Percentiles rank a stretch among this genome's conserved stretches.
Evolutionary conservation across 768 basidiomycete genomes (phyloP).

Genomic region (Kwoniella bestiolae): DNA sequence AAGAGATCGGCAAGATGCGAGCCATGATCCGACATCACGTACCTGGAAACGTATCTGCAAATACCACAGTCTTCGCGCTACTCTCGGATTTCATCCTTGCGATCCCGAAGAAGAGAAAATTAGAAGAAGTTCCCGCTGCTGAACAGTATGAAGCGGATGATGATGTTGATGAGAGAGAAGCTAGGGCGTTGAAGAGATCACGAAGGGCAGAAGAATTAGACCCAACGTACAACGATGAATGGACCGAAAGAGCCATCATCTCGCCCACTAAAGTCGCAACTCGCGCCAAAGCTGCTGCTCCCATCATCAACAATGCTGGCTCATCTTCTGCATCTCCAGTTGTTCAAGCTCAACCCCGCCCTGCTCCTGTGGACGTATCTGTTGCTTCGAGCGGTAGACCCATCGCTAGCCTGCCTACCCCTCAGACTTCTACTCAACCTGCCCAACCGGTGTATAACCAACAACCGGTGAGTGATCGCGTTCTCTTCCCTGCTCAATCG

Average conservation of each 20-base stretch:
- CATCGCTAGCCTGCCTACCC: slow-evolving; percentile 8
- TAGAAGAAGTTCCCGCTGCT: slow-evolving; percentile 31
- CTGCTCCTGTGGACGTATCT: slow-evolving; percentile 14
- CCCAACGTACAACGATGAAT: slow-evolving; percentile 30
- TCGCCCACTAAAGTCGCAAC: not conserved
- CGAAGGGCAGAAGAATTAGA: slow-evolving; percentile 30
- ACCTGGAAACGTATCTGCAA: slow-evolving; percentile 71
- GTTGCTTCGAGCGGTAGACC: not conserved
- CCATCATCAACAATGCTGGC: not conserved
- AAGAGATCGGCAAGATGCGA: slow-evolving; percentile 67
- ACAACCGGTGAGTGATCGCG: slow-evolving; percentile 1
- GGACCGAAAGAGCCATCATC: slow-evolving; percentile 12
- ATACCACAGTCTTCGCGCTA: slow-evolving; percentile 63
- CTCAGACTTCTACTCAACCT: slow-evolving; percentile 6
- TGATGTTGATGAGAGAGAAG: slow-evolving; percentile 27
- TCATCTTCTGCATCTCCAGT: not conserved
- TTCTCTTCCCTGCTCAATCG: too few species aligned
- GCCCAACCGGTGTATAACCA: slow-evolving; percentile 7
- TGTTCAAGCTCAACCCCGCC: slow-evolving; percentile 1
- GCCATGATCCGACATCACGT: slow-evolving; percentile 62
- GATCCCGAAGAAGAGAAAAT: slow-evolving; percentile 25
- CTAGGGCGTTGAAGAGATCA: slow-evolving; percentile 28
- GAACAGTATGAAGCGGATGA: slow-evolving; percentile 42
- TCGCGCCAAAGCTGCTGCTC: slow-evolving; percentile 3
- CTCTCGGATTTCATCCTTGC: slow-evolving; percentile 63